A percentile compares a stretch with the other conserved stretches of the same genome.
phyloP scores from a whole-genome alignment of 441 rosid species.

The Biscutella auriculata region DNA sequence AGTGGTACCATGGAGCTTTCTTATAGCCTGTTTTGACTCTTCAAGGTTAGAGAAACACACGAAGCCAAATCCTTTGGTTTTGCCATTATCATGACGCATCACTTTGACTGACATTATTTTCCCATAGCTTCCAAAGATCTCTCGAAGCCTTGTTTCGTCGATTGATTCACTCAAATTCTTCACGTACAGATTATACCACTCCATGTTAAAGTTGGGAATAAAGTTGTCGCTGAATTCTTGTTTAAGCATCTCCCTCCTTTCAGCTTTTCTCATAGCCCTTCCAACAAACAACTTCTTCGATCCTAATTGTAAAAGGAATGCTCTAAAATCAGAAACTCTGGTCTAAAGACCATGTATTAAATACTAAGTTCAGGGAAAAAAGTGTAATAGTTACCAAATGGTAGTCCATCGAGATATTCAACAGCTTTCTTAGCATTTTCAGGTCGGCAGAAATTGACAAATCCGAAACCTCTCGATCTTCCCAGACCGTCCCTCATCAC shows the following conservation, averaged over 20 bases:
- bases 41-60: slow-evolving; percentile 64
- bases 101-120: slow-evolving; percentile 44
- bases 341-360: background rate
- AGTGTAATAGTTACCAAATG: slow-evolving; percentile 16
- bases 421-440: slow-evolving; percentile 53
- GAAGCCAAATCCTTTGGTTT: slow-evolving; percentile 69
- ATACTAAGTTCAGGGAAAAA: background rate
- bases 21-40: slow-evolving; percentile 50
- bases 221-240: slow-evolving; percentile 27
- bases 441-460: slow-evolving; percentile 51
- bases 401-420: slow-evolving; percentile 41
- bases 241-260: slow-evolving; percentile 51
- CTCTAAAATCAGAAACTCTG: background rate
- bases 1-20: slow-evolving; percentile 45
- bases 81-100: slow-evolving; percentile 43
- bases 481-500: slow-evolving; percentile 50
- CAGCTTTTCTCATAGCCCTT: slow-evolving; percentile 60
- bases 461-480: slow-evolving; percentile 66
- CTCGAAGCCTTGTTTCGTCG: slow-evolving; percentile 42
- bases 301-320: slow-evolving; percentile 24
- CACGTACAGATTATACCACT: slow-evolving; percentile 50
- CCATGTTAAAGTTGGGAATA: slow-evolving; percentile 17
- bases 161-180: slow-evolving; percentile 45
- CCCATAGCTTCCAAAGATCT: slow-evolving; percentile 49
- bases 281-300: slow-evolving; percentile 55